phyloP scores from a whole-genome alignment of 202 grass and related monocot species.

The Digitaria exilis region DNA sequence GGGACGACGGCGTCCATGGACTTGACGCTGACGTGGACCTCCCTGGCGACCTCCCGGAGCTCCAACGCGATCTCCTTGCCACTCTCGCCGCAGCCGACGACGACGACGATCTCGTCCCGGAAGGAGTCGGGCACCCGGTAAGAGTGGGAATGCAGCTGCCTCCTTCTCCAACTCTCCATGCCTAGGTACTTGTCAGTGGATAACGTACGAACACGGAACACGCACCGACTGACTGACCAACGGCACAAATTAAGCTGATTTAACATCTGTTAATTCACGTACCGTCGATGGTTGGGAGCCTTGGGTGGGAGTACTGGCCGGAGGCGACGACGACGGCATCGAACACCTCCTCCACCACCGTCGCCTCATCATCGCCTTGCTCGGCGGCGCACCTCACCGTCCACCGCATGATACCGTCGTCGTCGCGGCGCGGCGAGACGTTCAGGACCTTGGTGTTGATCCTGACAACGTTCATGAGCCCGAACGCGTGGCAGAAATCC shows the following conservation, averaged over 20 bases:
- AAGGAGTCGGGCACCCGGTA: conserved; percentile 45
- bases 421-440: not conserved
- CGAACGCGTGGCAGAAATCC: conserved; percentile 37
- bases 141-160: conserved; percentile 54
- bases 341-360: conserved; percentile 34
- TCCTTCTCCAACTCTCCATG: conserved; percentile 35
- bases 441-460: conserved; percentile 27
- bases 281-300: conserved; percentile 33
- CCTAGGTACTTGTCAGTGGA: no score
- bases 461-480: conserved; percentile 25
- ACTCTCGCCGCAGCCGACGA: conserved; percentile 14
- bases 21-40: conserved; percentile 33
- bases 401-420: not conserved
- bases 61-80: conserved; percentile 46
- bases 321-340: conserved; percentile 45
- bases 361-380: no score
- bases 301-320: conserved; percentile 34
- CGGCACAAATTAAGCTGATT: no score
- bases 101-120: conserved; percentile 38
- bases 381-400: not conserved
- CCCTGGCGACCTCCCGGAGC: conserved; percentile 7
- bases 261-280: no score
- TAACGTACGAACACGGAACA: no score
- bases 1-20: not conserved
- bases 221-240: no score